Percentiles rank a stretch among this genome's conserved stretches.
Evolutionary conservation across 2,329 filamentous ascomycete species (phyloP).

Genomic region (Coccinonectria pachysandricola): DNA sequence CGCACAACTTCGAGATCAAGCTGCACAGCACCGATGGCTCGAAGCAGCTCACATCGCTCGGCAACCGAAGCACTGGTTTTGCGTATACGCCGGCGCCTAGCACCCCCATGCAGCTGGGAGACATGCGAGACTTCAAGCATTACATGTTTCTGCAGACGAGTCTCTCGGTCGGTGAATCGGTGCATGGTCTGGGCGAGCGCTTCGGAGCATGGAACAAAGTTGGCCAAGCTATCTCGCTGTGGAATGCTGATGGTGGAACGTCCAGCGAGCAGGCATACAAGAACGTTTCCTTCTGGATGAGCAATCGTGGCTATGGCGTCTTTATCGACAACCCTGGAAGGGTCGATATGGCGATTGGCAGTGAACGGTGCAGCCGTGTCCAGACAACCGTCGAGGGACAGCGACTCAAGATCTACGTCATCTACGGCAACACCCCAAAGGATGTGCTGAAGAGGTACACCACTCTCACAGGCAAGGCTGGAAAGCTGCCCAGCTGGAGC

Average conservation of each 20-base stretch:
- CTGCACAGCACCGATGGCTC: slow-evolving; percentile 27
- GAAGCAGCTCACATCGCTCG: slow-evolving; percentile 28
- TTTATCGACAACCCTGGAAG: slow-evolving; percentile 63
- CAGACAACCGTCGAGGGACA: slow-evolving; percentile 62
- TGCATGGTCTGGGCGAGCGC: slow-evolving; percentile 66
- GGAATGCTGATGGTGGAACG: slow-evolving; percentile 55
- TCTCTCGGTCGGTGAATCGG: slow-evolving; percentile 49
- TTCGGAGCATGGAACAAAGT: slow-evolving; percentile 71
- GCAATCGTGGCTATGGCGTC: slow-evolving; percentile 63
- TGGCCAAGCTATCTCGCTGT: slow-evolving; percentile 57
- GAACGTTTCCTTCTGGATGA: slow-evolving; percentile 61
- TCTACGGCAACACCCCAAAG: slow-evolving; percentile 61
- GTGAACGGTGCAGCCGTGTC: slow-evolving; percentile 59
- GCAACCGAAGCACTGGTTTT: slow-evolving; percentile 30
- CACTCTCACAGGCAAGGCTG: slow-evolving; percentile 54
- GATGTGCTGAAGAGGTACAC: slow-evolving; percentile 61
- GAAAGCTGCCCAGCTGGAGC: slow-evolving; percentile 60
- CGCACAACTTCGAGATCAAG: slow-evolving; percentile 28
- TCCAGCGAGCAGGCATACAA: slow-evolving; percentile 63
- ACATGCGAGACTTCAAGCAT: slow-evolving; percentile 36
- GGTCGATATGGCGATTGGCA: slow-evolving; percentile 64
- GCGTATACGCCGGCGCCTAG: slow-evolving; percentile 25
- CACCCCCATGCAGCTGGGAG: slow-evolving; percentile 24
- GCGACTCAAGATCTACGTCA: slow-evolving; percentile 62
- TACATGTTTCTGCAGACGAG: slow-evolving; percentile 48